Conservation (phyloP, 2,329 filamentous ascomycete species). For the Ambrosiella cleistominuta region DNA sequence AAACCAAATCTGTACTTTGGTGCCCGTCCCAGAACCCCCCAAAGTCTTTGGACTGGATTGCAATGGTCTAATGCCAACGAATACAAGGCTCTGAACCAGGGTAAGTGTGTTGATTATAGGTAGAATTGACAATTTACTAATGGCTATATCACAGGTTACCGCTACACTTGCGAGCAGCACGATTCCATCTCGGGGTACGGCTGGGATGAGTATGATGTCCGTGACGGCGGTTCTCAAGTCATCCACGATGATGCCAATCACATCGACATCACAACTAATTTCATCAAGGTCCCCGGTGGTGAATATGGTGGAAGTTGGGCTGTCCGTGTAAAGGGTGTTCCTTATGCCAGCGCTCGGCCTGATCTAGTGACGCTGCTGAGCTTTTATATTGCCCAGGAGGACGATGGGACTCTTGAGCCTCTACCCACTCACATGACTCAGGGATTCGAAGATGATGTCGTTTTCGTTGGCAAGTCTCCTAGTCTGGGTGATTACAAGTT, state of each 20-base stretch:
- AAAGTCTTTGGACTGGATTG: conserved; percentile 65
- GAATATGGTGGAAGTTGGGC: conserved; percentile 82
- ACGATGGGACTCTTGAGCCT: conserved; percentile 45
- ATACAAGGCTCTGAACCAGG: conserved; percentile 55
- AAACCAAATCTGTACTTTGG: conserved; percentile 90
- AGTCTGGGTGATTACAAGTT: conserved; percentile 68
- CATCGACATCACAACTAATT: conserved; percentile 80
- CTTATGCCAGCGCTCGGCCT: conserved; percentile 48
- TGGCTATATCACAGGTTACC: conserved; percentile 17
- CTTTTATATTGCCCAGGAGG: conserved; percentile 72
- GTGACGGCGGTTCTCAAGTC: conserved; percentile 70
- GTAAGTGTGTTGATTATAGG: conserved; percentile 44
- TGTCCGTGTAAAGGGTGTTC: conserved; percentile 66
- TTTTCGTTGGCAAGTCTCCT: conserved; percentile 49
- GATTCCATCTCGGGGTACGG: conserved; percentile 90
- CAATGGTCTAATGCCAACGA: conserved; percentile 80
- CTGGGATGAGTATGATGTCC: conserved; percentile 92
- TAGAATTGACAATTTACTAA: not conserved
- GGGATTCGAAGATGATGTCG: conserved; percentile 43
- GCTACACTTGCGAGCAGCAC: conserved; percentile 91
- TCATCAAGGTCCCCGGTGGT: conserved; percentile 82
- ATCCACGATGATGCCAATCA: conserved; percentile 81
- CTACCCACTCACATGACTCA: conserved; percentile 25
- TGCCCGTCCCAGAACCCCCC: conserved; percentile 61
- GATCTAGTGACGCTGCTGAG: conserved; percentile 60